Evolutionary conservation across 495 filamentous ascomycete species (phyloP), one percentile per base, ranked within the genome.

Genomic region (Endocarpon pusillum): DNA sequence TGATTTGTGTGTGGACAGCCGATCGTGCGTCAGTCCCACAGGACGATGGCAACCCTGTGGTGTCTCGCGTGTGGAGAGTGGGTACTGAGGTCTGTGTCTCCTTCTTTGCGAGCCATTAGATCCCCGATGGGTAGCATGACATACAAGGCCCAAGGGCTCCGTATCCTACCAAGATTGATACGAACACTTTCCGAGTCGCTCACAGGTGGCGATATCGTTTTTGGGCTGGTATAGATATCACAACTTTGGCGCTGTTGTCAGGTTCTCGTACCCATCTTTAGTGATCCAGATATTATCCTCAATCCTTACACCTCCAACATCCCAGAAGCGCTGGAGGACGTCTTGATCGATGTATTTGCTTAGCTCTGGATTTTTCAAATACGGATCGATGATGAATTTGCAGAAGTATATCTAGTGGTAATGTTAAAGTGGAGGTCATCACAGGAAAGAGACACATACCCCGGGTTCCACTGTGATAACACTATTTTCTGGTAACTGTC

Each of bases 381-480:
- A 86, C 4, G 83, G 85, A 31, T 78, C 73, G 40, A 97, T 81
- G 40, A 94, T 94, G 48, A 87, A 96, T 27, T 71, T 66, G 52
- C 86, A 93, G 50, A 96, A 99, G 50, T 94, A 94, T 34, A 93
- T 75, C 71, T 75, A 38, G 16, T 7, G n/a, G 19, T 16, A 25
- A 20, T 20, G 29, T 51, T 24, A 51, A 35, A 20, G 21, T 17
- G 9, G 14, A 23, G 16, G 14, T 30, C 4, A 35, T 6, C 20
- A 20, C 25, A 16, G 21, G 7, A 10, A 14, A 9, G 18, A 16
- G 11, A 28, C 21, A 51, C 73, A 54, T 63, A 79, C 72, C 19
- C 84, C 85, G 28, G 86, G 85, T 55, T 94, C 86, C 24, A 93
- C 84, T 14, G 86, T 94, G 37, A 94, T 71, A 11, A 94, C 78